Conservation (phyloP, 2,329 filamentous ascomycete genomes). For the Talaromyces albobiverticillius region DNA sequence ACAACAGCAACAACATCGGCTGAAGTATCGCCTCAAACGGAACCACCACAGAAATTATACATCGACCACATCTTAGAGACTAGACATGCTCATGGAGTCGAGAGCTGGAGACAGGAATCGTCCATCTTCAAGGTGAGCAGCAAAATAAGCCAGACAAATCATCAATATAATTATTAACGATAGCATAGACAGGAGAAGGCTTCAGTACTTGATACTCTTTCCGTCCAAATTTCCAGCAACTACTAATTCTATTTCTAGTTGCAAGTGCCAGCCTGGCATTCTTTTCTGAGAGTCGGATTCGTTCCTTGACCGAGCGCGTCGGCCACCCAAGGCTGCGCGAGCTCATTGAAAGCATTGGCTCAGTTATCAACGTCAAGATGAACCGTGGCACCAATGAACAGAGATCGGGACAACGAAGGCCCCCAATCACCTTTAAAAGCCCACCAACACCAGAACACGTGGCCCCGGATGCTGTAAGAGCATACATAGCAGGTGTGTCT, state of each 20-base stretch:
- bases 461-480: constrained; percentile 12
- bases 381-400: constrained; percentile 9
- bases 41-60: constrained; percentile 15
- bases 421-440: constrained; percentile 17
- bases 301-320: constrained; percentile 25
- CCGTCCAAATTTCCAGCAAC: constrained; percentile 19
- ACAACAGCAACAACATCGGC: background rate
- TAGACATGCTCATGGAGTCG: constrained; percentile 15
- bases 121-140: constrained; percentile 21
- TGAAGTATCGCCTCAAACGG: background rate
- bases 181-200: constrained; percentile 10
- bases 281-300: constrained; percentile 34
- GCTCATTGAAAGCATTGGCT: constrained; percentile 22
- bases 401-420: background rate
- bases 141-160: too few species aligned
- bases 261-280: constrained; percentile 33
- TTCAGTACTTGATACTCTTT: background rate
- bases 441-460: constrained; percentile 16
- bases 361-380: constrained; percentile 19
- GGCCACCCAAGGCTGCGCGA: constrained; percentile 24
- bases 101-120: constrained; percentile 15
- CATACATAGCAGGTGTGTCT: constrained; percentile 16
- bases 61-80: constrained; percentile 21
- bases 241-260: constrained; percentile 30
- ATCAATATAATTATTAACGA: too few species aligned